Percentiles rank a stretch among this genome's conserved stretches.
Conservation (phyloP, 1,284 basidiomycete species). For the Microbotryum scabiosae region DNA sequence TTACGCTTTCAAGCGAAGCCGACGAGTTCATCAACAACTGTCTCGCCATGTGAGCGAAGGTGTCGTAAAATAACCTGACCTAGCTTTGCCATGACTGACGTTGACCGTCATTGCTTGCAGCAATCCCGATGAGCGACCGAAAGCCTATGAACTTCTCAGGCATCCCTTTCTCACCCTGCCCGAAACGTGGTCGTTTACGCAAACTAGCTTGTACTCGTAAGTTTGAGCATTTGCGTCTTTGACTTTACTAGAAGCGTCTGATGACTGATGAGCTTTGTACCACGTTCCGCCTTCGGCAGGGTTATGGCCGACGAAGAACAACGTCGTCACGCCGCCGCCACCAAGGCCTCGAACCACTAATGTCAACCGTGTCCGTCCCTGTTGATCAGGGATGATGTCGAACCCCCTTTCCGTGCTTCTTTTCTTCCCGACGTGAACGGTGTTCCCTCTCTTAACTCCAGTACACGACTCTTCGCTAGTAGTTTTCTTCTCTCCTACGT, state of each 20-base stretch:
- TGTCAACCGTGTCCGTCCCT: background rate
- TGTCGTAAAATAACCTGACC: background rate
- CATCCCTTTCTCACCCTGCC: conserved; percentile 76
- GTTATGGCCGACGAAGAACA: conserved; percentile 23
- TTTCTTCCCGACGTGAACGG: background rate
- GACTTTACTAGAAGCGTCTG: background rate
- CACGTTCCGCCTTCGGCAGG: background rate
- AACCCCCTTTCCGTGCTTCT: background rate
- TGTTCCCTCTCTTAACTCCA: too few relatives aligned
- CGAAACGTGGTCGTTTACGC: conserved; percentile 59
- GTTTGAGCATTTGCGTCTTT: background rate
- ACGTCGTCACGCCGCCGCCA: conserved; percentile 9
- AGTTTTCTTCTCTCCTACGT: too few relatives aligned
- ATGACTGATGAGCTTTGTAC: background rate
- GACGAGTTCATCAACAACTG: conserved; percentile 82
- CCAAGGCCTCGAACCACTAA: conserved; percentile 4
- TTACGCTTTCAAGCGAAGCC: conserved; percentile 63
- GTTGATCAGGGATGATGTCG: too few relatives aligned
- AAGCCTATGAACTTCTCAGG: conserved; percentile 66
- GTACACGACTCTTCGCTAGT: too few relatives aligned
- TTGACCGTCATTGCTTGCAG: conserved; percentile 41
- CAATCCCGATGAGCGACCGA: conserved; percentile 78
- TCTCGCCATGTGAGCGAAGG: conserved; percentile 66
- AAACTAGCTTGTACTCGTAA: conserved; percentile 31
- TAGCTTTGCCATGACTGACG: background rate